Evolutionary conservation across 768 basidiomycete genomes (phyloP), one percentile per base, ranked within the genome.

Genomic region (Calocybe gangraenosa): DNA sequence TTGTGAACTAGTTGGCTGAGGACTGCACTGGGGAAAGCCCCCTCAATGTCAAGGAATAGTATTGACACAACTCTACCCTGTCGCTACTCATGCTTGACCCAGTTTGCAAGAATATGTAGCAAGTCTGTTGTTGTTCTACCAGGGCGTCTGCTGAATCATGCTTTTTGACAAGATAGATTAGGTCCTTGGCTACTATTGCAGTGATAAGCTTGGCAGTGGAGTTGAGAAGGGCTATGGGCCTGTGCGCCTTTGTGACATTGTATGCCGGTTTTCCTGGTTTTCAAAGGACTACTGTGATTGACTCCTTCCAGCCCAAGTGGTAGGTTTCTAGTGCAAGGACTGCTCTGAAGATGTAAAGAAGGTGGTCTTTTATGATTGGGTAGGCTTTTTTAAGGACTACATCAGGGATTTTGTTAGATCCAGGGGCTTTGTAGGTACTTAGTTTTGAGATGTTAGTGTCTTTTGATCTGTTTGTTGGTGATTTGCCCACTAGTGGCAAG

Each of bases 201-300:
- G 48, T 53, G n/a, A 63, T 51, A 7, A 59, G 32, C 13, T 51
- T 50, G 1, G 54, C 59, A 11, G 49, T 50, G 0, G 47, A 49
- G 41, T 61, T 48, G 9, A 64, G 42, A 1, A 71, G 63, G 0
- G 61, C 62, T 7, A 73, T 69, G 0, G 65, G 70, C 3, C 65
- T 51, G 44, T 60, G 68, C 3, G 67, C 60, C 28, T 60, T 60
- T 1, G 68, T 51, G 0, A 51, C 39, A 1, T 52, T 40, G 52
- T 72, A 73, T 51, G 63, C 58, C 0, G 50, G 31, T 40, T 62
- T 61, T 3, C 66, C 64, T 4, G 68, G 67, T 50, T 73, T 73
- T 4, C 54, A 42, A 0, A 72, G 48, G 0, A 68, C 60, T 2
- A 64, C 42, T 0, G 67, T 68, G 7, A 40, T 49, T 0, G 56